Evolutionary conservation across 108 stramenopile species (phyloP), one percentile per base, ranked within the genome.

Genomic region (Parmales sp.): DNA sequence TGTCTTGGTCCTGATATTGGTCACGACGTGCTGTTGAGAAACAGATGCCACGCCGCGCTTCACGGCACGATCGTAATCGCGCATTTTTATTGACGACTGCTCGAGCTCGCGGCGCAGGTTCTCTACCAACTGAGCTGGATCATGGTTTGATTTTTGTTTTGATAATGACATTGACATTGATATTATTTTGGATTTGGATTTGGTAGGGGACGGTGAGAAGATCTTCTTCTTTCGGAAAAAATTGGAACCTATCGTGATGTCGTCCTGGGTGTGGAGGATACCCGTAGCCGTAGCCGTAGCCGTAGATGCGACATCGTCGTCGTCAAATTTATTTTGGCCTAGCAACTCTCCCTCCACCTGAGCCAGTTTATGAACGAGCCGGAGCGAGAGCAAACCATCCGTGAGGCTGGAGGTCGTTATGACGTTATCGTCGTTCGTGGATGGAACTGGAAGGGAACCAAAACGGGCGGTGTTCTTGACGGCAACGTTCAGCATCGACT

Each of bases 41-140:
- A 60, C 54, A 13, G 36, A 34, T 6, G 54, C 54, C 31, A 60
- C 54, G 26, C 36, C 54, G 31, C 54, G 29, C 54, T 60, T 60
- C 54, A 60, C 36, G 54, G 54, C 54, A 7, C 54, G 13, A 31
- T 60, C 54, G 11, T 34, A 34, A 60, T 60, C 36, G 54, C 20
- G 26, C 54, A 60, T 5, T 23, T 18, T 60, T 11, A 28, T 28
- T 6, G 31, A 34, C n/a, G n/a, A 19, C 29, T 60, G 54, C 54
- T 60, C 3, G 11, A 60, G 54, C 20, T 60, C 54, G 3, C 20
- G 26, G 31, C 54, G 13, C 29, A 60, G 54, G 3, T 60, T 34
- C 31, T 28, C 26, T 28, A 60, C 13, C 3, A 34, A 34, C n/a
- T 28, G 54, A 2, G 54, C n/a, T 3, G 26, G 2, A 5, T 60